Evolutionary conservation across 2,329 filamentous ascomycete species (phyloP).

Genomic region (Aureobasidium melanogenum): DNA sequence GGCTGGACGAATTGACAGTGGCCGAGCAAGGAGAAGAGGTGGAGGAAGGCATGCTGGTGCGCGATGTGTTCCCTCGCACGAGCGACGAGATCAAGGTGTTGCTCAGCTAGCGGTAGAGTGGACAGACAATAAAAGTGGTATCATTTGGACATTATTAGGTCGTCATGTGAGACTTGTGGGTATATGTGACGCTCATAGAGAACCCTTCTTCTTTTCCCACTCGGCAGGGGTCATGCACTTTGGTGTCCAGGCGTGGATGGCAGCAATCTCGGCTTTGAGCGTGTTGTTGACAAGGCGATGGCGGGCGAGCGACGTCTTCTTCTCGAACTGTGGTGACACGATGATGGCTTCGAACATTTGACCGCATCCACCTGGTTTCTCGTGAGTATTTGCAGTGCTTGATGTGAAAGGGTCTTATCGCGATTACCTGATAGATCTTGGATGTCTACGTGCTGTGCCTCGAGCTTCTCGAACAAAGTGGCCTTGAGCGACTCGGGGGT

Average conservation of each 20-base stretch:
- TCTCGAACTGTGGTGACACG: conserved; percentile 44
- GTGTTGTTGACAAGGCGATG: conserved; percentile 78
- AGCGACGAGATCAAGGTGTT: conserved; percentile 56
- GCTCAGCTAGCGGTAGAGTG: conserved; percentile 39
- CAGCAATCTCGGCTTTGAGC: conserved; percentile 78
- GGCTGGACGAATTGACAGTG: conserved; percentile 45
- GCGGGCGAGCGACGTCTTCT: conserved; percentile 64
- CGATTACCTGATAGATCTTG: conserved; percentile 83
- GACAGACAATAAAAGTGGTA: background rate
- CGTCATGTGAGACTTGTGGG: background rate
- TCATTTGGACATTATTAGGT: conserved; percentile 1
- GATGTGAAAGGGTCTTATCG: background rate
- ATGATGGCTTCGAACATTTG: conserved; percentile 64
- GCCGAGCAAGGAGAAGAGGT: conserved; percentile 27
- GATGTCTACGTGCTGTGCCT: conserved; percentile 74
- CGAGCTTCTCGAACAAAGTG: conserved; percentile 61
- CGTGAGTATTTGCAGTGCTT: background rate
- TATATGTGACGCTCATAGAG: background rate
- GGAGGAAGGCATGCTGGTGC: conserved; percentile 34
- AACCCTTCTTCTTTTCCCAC: conserved; percentile 59
- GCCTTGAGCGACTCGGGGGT: conserved; percentile 63
- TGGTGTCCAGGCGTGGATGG: conserved; percentile 90
- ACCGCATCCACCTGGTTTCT: conserved; percentile 53
- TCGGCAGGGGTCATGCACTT: conserved; percentile 89
- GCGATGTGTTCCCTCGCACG: conserved; percentile 54